Evolutionary conservation across 1,284 basidiomycete genomes (phyloP), one percentile per base, ranked within the genome.

Genomic region (Cutaneotrichosporon sp.): DNA sequence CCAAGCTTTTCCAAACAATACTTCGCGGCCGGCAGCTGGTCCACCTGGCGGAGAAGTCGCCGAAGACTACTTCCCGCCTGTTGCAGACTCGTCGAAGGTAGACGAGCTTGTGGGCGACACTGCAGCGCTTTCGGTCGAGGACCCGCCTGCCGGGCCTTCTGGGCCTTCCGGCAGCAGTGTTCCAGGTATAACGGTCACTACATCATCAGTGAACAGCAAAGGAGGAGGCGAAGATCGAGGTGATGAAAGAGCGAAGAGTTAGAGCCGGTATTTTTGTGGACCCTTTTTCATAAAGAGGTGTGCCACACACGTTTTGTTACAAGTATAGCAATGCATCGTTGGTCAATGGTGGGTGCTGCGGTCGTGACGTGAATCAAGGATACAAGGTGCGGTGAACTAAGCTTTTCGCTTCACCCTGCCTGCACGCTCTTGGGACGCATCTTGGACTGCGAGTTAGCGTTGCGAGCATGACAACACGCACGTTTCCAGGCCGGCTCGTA

Each of bases 401-500:
- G 26, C 5, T 30, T 35, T 47, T 36, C 21, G 23, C n/a, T 38
- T 47, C 46, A 47, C 37, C 30, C 54, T 35, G 5, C 54, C 54
- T 1, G 54, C 54, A 22, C 54, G 54, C 46, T 55, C 54, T 41
- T 51, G 53, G 4, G 39, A 39, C 2, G 38, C 40, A 22, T 49
- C 48, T 20, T 35, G 18, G 20, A 49, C 33, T 35, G 23, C 12
- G 4, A 3, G 22, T 18, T 14, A 43, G 41, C 22, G 12, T 10
- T 12, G 21, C 8, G 20, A 23, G 17, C 12, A 22, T 15, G 7
- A 20, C 4, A 12, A 30, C n/a, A 43, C 68, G 59, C 51, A 68
- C 68, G 54, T 52, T 63, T 67, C 60, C 67, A 72, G 4, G 69
- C 72, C 22, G 67, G 75, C 46, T 64, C 62, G 45, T 58, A 75